These are phyloP conservation scores for Epichloe sylvatica DNA, from an alignment of 2,329 filamentous ascomycete genomes.

Conservation along the genomic window DNA sequence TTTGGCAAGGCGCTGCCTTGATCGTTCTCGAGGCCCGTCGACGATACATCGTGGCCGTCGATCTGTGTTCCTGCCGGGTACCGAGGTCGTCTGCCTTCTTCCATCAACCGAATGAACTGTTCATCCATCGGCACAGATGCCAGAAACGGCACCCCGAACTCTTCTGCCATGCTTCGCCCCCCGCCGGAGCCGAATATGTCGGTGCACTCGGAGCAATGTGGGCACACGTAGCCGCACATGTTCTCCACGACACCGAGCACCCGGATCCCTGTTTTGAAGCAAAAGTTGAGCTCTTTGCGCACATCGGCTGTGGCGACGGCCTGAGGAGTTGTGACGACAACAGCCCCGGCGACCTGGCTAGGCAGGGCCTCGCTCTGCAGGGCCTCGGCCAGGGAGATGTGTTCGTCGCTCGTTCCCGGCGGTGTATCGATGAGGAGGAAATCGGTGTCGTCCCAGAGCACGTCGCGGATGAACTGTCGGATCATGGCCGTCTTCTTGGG, in stretches of 20 bases:
- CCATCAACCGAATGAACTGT: constrained; percentile 76
- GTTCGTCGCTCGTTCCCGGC: constrained; percentile 90
- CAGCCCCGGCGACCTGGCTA: constrained; percentile 67
- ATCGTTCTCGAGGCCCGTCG: constrained; percentile 5
- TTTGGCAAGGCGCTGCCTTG: constrained; percentile 12
- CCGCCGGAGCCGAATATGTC: constrained; percentile 94
- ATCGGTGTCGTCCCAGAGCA: constrained; percentile 77
- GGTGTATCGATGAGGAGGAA: constrained; percentile 92
- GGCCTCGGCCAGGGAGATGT: constrained; percentile 86
- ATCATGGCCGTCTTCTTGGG: constrained; percentile 99
- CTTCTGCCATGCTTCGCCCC: constrained; percentile 79
- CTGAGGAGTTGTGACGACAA: constrained; percentile 92
- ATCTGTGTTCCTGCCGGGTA: constrained; percentile 57
- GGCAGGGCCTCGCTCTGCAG: constrained; percentile 49
- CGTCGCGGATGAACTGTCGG: constrained; percentile 84
- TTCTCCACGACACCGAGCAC: constrained; percentile 91
- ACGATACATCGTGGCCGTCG: constrained; percentile 38
- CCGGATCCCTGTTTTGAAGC: constrained; percentile 63
- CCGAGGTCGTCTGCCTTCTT: constrained; percentile 50
- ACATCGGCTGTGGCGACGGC: constrained; percentile 89
- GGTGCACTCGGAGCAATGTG: constrained; percentile 69
- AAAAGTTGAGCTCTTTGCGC: constrained; percentile 89
- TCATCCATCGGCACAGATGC: constrained; percentile 86
- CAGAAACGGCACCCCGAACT: constrained; percentile 72
- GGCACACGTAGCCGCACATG: constrained; percentile 86